phyloP scores from a whole-genome alignment of 129 eudicot species.

The carrot (Daucus carota) region DNA sequence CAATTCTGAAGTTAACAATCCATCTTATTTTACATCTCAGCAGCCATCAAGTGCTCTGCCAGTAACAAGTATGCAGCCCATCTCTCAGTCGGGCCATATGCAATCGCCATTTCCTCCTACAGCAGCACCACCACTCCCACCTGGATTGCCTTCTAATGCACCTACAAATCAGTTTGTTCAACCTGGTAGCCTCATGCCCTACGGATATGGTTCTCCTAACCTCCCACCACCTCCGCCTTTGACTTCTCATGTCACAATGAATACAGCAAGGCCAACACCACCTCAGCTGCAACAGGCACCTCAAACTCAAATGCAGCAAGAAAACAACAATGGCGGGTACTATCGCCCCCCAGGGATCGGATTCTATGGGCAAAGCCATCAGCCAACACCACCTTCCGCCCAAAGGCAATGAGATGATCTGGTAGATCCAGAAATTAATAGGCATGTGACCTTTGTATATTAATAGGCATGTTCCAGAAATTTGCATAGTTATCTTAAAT shows the following conservation, averaged over 20 bases:
- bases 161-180: conserved; percentile 47
- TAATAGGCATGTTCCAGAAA: conserved; percentile 28
- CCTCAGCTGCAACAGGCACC: conserved; percentile 38
- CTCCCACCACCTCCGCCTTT: conserved; percentile 63
- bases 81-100: conserved; percentile 32
- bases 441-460: conserved; percentile 30
- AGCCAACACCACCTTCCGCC: conserved; percentile 62
- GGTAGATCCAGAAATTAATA: conserved; percentile 15
- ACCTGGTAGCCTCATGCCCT: conserved; percentile 43
- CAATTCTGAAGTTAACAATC: conserved; percentile 30
- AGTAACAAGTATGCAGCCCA: conserved; percentile 14
- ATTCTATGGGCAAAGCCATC: conserved; percentile 63
- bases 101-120: conserved; percentile 45
- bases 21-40: conserved; percentile 28
- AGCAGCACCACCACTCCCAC: conserved; percentile 37
- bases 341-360: conserved; percentile 82
- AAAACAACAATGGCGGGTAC: conserved; percentile 40
- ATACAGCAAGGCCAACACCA: conserved; percentile 55
- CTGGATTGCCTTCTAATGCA: conserved; percentile 26
- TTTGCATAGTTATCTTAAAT: neutral
- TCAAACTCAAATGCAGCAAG: conserved; percentile 31
- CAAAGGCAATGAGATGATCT: conserved; percentile 54
- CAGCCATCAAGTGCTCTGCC: conserved; percentile 22
- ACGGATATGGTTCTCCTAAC: conserved; percentile 39
- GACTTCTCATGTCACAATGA: conserved; percentile 45